phyloP scores from a whole-genome alignment of 768 basidiomycete species.

The Agaricus blazei region DNA sequence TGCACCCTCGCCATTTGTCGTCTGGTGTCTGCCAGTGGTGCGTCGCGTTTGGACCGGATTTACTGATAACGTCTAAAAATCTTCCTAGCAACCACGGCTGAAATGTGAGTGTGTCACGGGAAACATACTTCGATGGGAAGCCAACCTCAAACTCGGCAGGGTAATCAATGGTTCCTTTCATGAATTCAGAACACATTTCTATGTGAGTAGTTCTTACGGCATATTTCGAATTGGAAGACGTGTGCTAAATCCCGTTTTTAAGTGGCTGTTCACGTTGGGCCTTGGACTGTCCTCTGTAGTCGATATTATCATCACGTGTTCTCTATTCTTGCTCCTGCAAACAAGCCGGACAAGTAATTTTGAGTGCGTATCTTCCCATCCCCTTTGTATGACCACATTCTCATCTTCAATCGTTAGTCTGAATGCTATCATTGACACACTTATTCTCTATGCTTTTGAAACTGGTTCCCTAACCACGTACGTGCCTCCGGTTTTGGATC shows the following conservation, averaged over 20 bases:
- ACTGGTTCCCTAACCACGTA: constrained; percentile 47
- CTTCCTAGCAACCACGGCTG: constrained; percentile 21
- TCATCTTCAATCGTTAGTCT: constrained; percentile 23
- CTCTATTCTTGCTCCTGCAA: constrained; percentile 38
- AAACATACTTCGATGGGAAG: background rate
- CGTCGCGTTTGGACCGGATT: background rate
- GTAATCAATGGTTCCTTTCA: background rate
- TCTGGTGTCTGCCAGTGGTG: constrained; percentile 24
- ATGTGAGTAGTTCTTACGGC: background rate
- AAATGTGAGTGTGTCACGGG: constrained; percentile 18
- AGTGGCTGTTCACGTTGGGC: constrained; percentile 55
- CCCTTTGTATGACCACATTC: background rate
- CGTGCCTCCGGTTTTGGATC: background rate
- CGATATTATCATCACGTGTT: constrained; percentile 43
- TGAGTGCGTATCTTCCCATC: constrained; percentile 21
- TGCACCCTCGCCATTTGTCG: background rate
- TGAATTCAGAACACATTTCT: constrained; percentile 18
- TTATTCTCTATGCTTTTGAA: constrained; percentile 49
- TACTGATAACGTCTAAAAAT: background rate
- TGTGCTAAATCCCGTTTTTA: background rate
- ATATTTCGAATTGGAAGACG: background rate
- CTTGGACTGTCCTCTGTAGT: constrained; percentile 43
- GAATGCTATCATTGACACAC: constrained; percentile 39
- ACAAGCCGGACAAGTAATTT: constrained; percentile 31
- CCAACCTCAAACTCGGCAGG: too few species aligned